These are phyloP conservation scores for Singerocomus rubriflavus DNA, from an alignment of 1,284 basidiomycete species.

Conservation along the genomic window DNA sequence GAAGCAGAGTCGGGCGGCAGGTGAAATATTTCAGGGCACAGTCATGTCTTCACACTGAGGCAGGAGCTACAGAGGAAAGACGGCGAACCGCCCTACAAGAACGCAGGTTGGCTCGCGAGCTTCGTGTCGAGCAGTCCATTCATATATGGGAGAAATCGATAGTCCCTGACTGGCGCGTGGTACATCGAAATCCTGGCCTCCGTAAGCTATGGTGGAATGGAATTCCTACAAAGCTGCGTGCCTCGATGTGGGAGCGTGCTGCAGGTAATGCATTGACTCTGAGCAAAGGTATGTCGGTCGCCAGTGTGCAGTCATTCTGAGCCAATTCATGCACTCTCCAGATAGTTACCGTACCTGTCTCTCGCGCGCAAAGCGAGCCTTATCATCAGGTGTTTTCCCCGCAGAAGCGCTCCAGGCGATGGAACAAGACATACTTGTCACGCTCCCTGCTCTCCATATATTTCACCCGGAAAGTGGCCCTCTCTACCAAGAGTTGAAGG, in stretches of 20 bases:
- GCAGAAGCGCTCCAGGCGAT: constrained; percentile 65
- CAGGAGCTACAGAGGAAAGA: constrained; percentile 59
- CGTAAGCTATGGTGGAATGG: constrained; percentile 91
- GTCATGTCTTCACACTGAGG: constrained; percentile 8
- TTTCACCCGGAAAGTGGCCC: constrained; percentile 80
- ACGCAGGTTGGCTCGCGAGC: constrained; percentile 64
- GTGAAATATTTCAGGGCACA: constrained; percentile 39
- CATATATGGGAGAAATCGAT: constrained; percentile 78
- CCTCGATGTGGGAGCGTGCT: constrained; percentile 83
- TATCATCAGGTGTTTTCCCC: constrained; percentile 74
- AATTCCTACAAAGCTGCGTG: constrained; percentile 83
- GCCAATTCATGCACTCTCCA: constrained; percentile 10
- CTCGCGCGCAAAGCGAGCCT: constrained; percentile 70
- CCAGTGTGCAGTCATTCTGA: not conserved
- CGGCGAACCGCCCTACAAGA: constrained; percentile 61
- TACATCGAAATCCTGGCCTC: constrained; percentile 61
- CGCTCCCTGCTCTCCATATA: constrained; percentile 86
- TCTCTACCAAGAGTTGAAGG: constrained; percentile 81
- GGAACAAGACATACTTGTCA: constrained; percentile 77
- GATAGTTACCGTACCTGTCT: constrained; percentile 76
- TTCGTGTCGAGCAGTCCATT: constrained; percentile 65
- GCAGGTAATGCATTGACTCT: constrained; percentile 88
- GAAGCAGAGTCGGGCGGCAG: constrained; percentile 70
- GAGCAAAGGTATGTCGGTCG: constrained; percentile 65
- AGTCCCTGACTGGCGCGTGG: constrained; percentile 79